Evolutionary conservation across 2,329 filamentous ascomycete species (phyloP), one percentile per base, ranked within the genome.

Genomic region (Xylariaceae sp.): DNA sequence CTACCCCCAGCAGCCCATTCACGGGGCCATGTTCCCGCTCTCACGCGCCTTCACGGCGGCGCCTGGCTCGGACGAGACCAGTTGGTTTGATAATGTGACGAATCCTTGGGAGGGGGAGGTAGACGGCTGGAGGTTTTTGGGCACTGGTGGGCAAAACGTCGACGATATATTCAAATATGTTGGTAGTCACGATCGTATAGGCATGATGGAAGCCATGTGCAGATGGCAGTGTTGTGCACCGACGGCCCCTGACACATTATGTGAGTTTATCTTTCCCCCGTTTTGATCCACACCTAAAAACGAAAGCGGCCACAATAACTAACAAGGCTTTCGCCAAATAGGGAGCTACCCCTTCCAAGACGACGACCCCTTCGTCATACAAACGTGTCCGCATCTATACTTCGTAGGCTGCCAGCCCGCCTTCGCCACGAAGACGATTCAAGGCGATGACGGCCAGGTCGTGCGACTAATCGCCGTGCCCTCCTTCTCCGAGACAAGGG

Each of bases 271-370:
- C 30, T 39, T 32, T 31, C 19, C n/a, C 6, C 27, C 19, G 19
- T 27, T 29, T 45, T 11, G 43, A 19, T 30, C 31, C 8, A 5
- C 3, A 19, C 2, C 5, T 9, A 39, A 35, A 12, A 31, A 40
- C 37, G 3, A 30, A 30, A n/a, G 26, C 45, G 26, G 44, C 8
- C 3, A 2, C 46, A 7, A 26, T 32, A 49, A 41, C 43, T 52
- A 53, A 59, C 42, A 6, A 26, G 41, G 12, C 35, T 11, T 11
- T 9, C n/a, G 11, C 32, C 34, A 27, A 4, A 30, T 31, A 91
- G 89, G 89, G 89, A 91, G 88, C 67, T 99, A 97, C 68, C 94
- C 94, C 0, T 99, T 96, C 72, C 91, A 97, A 71, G 88, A 94
- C 19, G 82, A 90, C 48, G 95, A 99, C 67, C 91, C 89, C 0